These are phyloP conservation scores for Monosporascus ibericus DNA, from an alignment of 2,329 filamentous ascomycete species.

Conservation along the genomic window DNA sequence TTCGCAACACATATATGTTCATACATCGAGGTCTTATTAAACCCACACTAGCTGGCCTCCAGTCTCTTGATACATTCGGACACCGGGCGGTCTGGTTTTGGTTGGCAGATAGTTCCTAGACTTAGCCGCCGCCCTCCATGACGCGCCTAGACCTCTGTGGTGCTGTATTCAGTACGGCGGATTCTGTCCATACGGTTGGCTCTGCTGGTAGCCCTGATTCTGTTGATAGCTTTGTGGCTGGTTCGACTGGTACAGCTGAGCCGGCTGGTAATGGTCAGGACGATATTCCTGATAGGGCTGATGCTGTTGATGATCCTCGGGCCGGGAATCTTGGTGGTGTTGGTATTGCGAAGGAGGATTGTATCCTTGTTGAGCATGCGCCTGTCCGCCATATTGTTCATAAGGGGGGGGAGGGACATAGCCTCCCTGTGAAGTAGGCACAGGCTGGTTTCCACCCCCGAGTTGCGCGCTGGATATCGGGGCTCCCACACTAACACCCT, in stretches of 20 bases:
- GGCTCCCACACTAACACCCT: conserved; percentile 36
- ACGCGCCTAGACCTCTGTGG: not conserved
- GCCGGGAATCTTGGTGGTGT: conserved; percentile 5
- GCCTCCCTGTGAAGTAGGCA: conserved; percentile 11
- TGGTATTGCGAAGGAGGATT: conserved; percentile 12
- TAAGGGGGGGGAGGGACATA: too few species aligned
- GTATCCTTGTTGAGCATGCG: too few species aligned
- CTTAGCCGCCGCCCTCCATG: too few species aligned
- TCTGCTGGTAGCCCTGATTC: conserved; percentile 15
- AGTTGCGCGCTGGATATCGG: conserved; percentile 26
- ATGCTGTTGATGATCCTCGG: conserved; percentile 4
- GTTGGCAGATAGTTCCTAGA: too few species aligned
- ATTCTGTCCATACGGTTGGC: conserved; percentile 23
- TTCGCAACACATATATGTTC: too few species aligned
- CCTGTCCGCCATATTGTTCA: too few species aligned
- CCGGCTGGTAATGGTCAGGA: conserved; percentile 11
- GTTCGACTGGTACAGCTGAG: conserved; percentile 1
- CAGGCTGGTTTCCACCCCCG: conserved; percentile 25
- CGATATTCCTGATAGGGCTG: conserved; percentile 10
- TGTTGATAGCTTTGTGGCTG: conserved; percentile 18
- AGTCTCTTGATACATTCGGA: too few species aligned
- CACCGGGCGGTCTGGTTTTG: too few species aligned
- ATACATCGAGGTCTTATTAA: too few species aligned
- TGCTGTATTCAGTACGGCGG: conserved; percentile 14
- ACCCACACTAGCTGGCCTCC: too few species aligned